A percentile compares a stretch with the other conserved stretches of the same genome.
Conservation (phyloP, 2,329 filamentous ascomycete species). For the Venturia nashicola region DNA sequence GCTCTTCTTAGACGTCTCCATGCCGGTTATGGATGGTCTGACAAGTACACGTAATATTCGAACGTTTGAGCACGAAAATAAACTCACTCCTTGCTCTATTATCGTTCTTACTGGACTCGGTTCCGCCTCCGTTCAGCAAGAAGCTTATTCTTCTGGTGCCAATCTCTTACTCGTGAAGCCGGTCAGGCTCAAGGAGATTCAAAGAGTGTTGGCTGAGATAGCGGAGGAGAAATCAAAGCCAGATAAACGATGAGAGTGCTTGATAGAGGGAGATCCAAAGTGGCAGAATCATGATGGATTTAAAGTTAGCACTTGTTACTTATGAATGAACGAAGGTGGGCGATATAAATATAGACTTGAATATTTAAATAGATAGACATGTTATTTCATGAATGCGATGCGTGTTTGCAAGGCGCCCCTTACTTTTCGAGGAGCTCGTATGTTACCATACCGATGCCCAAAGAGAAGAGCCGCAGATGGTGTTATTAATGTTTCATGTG, state of each 20-base stretch:
- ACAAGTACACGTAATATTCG: slow-evolving; percentile 32
- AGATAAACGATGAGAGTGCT: background rate
- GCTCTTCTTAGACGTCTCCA: slow-evolving; percentile 37
- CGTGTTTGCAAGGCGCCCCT: background rate
- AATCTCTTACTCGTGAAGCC: slow-evolving; percentile 23
- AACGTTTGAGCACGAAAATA: slow-evolving; percentile 13
- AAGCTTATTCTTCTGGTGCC: slow-evolving; percentile 19
- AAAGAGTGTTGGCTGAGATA: slow-evolving; percentile 7
- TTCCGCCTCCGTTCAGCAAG: slow-evolving; percentile 15
- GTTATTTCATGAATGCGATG: background rate
- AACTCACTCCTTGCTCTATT: slow-evolving; percentile 8
- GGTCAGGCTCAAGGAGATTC: slow-evolving; percentile 18
- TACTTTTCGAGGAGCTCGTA: background rate
- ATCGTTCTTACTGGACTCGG: slow-evolving; percentile 21
- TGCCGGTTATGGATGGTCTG: slow-evolving; percentile 43
- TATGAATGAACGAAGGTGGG: no score
- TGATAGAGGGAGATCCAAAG: no score
- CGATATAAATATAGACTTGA: no score
- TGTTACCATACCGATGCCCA: background rate
- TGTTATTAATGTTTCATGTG: no score
- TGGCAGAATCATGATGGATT: no score
- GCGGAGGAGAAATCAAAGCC: background rate
- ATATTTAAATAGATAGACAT: no score
- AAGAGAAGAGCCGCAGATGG: no score
- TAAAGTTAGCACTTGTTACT: no score